phyloP scores from a whole-genome alignment of 805 yeast genomes.

The Kodamaea restingae region DNA sequence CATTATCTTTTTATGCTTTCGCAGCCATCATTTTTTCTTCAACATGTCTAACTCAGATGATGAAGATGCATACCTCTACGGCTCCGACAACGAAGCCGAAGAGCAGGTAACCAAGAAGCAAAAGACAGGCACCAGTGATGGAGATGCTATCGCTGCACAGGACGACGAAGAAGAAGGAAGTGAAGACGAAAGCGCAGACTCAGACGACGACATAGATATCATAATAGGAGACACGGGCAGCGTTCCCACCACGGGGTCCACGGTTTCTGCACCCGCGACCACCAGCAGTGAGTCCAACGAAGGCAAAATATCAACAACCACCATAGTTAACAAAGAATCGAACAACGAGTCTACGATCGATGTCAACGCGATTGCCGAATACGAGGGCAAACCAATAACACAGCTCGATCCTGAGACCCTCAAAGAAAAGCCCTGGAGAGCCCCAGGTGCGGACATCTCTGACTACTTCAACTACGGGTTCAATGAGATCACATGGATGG shows the following conservation, averaged over 20 bases:
- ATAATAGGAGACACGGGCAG: conserved; percentile 50
- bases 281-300: conserved; percentile 21
- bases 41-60: conserved; percentile 40
- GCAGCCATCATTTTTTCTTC: neutral
- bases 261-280: conserved; percentile 24
- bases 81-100: conserved; percentile 42
- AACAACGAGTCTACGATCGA: conserved; percentile 49
- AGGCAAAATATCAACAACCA: conserved; percentile 29
- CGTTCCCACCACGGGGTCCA: conserved; percentile 9
- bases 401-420: conserved; percentile 73
- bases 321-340: conserved; percentile 28
- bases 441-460: conserved; percentile 91
- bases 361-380: conserved; percentile 67
- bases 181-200: conserved; percentile 35
- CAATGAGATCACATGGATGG: conserved; percentile 94
- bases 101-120: conserved; percentile 25
- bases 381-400: conserved; percentile 79
- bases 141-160: conserved; percentile 6
- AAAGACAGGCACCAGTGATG: conserved; percentile 25
- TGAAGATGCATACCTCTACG: conserved; percentile 67
- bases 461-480: conserved; percentile 97
- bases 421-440: conserved; percentile 96
- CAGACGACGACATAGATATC: conserved; percentile 75
- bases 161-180: conserved; percentile 21
- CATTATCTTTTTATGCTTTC: too few relatives aligned